A percentile compares a stretch with the other conserved stretches of the same genome.
These are phyloP conservation scores for Tetrahymena malaccensis DNA, from an alignment of 73 alveolate genomes.

Conservation along the genomic window DNA sequence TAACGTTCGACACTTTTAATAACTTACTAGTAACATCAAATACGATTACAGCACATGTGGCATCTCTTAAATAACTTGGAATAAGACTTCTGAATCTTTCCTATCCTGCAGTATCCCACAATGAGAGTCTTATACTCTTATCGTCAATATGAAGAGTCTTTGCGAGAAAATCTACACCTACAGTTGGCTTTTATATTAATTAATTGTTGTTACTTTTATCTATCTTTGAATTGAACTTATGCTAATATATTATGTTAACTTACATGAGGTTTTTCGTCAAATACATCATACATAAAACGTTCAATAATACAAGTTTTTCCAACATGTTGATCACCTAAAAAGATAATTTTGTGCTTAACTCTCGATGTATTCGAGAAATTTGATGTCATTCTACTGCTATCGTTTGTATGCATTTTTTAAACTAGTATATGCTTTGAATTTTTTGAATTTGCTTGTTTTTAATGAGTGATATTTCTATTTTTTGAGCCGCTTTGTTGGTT, in stretches of 20 bases:
- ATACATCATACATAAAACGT: slow-evolving; percentile 8
- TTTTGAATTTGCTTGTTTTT: background rate
- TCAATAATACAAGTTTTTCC: background rate
- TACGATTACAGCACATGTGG: background rate
- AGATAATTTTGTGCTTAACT: slow-evolving; percentile 6
- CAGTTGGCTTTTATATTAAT: background rate
- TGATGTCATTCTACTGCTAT: background rate
- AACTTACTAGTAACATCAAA: background rate
- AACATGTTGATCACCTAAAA: slow-evolving; percentile 2
- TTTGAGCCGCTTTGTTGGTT: background rate
- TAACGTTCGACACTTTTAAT: background rate
- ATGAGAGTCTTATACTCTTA: slow-evolving; percentile 34
- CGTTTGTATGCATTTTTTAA: background rate
- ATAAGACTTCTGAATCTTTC: slow-evolving; percentile 45
- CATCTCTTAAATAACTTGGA: slow-evolving; percentile 44
- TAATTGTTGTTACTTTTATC: background rate
- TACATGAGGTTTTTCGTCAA: background rate
- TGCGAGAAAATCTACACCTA: slow-evolving; percentile 46
- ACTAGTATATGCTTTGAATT: background rate
- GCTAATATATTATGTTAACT: background rate
- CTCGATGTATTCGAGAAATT: background rate
- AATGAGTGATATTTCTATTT: background rate
- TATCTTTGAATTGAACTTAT: background rate
- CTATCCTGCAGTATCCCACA: slow-evolving; percentile 55
- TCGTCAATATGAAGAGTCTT: slow-evolving; percentile 49